Percentiles rank a stretch among this genome's conserved stretches.
Evolutionary conservation across 768 basidiomycete species (phyloP).

Genomic region (Termitomyces sp.): DNA sequence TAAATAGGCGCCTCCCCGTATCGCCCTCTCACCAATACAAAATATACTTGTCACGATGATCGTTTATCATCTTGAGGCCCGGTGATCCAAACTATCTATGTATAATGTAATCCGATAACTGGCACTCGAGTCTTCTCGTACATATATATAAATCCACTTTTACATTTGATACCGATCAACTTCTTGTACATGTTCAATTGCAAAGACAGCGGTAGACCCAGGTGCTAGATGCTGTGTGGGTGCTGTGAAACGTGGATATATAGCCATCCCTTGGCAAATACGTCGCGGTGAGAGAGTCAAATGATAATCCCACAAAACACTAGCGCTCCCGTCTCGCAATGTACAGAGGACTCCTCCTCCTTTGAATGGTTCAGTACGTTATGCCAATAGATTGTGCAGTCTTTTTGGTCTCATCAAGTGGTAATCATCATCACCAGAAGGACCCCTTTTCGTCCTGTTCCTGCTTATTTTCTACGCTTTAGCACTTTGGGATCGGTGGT

Average conservation of each 20-base stretch:
- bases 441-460: slow-evolving; percentile 26
- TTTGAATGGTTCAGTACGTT: slow-evolving; percentile 8
- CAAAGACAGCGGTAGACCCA: neutral
- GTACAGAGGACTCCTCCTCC: neutral
- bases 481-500: slow-evolving; percentile 39
- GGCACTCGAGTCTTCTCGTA: too few relatives aligned
- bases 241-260: neutral
- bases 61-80: too few relatives aligned
- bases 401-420: neutral
- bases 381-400: neutral
- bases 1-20: too few relatives aligned
- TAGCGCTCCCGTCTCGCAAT: neutral
- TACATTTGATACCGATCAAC: too few relatives aligned
- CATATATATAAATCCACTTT: too few relatives aligned
- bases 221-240: neutral
- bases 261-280: neutral
- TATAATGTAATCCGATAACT: too few relatives aligned
- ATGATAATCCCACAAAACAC: slow-evolving; percentile 9
- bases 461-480: slow-evolving; percentile 33
- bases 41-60: too few relatives aligned
- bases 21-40: too few relatives aligned
- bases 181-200: too few relatives aligned
- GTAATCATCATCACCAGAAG: slow-evolving; percentile 13
- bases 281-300: neutral
- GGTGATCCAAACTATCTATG: too few relatives aligned